Evolutionary conservation across 805 yeast species (phyloP).

Genomic region (Candida insectalens): DNA sequence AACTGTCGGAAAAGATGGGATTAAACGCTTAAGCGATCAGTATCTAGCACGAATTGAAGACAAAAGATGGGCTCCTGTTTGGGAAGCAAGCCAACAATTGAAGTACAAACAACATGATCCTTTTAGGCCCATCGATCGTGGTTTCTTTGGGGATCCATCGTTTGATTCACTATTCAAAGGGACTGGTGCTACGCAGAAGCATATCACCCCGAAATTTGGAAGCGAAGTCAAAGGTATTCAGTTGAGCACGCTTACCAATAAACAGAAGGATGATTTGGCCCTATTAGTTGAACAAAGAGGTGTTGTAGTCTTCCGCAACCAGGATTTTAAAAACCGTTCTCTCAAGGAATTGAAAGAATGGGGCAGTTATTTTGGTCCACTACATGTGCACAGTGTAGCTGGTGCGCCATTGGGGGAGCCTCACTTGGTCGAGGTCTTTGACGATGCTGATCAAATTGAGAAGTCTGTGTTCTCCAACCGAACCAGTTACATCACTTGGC

Average conservation of each 20-base stretch:
- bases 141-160: conserved; percentile 47
- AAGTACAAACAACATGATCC: conserved; percentile 31
- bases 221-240: conserved; percentile 53
- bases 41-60: too few relatives aligned
- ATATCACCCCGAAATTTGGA: conserved; percentile 63
- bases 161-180: conserved; percentile 37
- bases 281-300: conserved; percentile 59
- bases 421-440: conserved; percentile 49
- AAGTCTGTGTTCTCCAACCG: conserved; percentile 25
- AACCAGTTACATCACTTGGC: conserved; percentile 43
- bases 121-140: conserved; percentile 54
- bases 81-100: conserved; percentile 9
- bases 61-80: conserved; percentile 10
- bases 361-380: conserved; percentile 59
- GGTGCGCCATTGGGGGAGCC: conserved; percentile 57
- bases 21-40: too few relatives aligned
- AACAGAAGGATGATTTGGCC: conserved; percentile 62
- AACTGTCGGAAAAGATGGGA: too few relatives aligned
- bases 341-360: conserved; percentile 38
- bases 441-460: conserved; percentile 28
- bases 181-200: conserved; percentile 20
- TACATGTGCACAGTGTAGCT: conserved; percentile 67
- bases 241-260: conserved; percentile 38
- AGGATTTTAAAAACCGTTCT: conserved; percentile 51
- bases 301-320: conserved; percentile 55